Percentiles rank a stretch among this genome's conserved stretches.
These are phyloP conservation scores for Pestalotiopsis sp. DNA, from an alignment of 2,329 filamentous ascomycete genomes.

Conservation along the genomic window DNA sequence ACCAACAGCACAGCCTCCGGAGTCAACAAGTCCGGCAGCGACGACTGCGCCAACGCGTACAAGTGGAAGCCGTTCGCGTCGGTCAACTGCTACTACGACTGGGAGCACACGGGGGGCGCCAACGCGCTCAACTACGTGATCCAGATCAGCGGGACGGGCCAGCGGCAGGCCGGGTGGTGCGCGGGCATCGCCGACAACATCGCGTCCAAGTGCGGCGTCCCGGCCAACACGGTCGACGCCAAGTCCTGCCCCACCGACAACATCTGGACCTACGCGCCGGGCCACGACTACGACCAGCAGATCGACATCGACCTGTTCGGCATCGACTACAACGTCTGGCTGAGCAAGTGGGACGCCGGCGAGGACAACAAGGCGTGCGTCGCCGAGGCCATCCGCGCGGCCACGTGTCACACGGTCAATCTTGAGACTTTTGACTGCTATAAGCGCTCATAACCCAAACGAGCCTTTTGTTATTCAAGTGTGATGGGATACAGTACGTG, in stretches of 20 bases:
- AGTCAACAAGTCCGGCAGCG: no score
- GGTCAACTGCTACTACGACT: slow-evolving; percentile 2
- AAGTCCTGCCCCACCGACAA: neutral
- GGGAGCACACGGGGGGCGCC: neutral
- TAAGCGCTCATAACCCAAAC: neutral
- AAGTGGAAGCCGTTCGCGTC: neutral
- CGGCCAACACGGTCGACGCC: neutral
- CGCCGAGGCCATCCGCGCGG: neutral
- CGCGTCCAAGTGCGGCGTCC: neutral
- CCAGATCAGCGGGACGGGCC: neutral
- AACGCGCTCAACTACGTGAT: slow-evolving; percentile 5
- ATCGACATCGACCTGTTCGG: neutral
- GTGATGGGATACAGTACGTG: no score
- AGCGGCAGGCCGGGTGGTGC: slow-evolving; percentile 1
- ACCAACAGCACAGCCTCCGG: no score
- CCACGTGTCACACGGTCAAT: neutral
- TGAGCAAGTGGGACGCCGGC: neutral
- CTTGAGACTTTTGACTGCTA: neutral
- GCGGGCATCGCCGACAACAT: neutral
- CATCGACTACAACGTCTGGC: neutral
- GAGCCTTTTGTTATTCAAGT: neutral
- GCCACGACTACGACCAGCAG: neutral
- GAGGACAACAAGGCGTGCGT: neutral
- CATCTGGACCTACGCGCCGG: neutral
- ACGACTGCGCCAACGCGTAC: neutral